These are phyloP conservation scores for Mucor mucedo DNA, from an alignment of 371 early-diverging fungal genomes.

Conservation along the genomic window DNA sequence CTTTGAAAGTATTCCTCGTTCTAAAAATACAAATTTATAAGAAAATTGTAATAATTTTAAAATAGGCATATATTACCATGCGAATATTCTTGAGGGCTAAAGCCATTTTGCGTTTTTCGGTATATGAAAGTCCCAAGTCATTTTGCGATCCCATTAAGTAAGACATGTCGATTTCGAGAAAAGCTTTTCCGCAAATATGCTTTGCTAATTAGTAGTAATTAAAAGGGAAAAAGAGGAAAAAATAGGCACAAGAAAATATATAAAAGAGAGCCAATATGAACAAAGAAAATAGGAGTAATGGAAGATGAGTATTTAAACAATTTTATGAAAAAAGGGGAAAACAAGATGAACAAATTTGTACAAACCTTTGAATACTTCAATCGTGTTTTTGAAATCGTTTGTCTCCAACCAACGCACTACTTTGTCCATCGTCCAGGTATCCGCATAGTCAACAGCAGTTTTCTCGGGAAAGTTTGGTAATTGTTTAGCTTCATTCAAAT, in stretches of 20 bases:
- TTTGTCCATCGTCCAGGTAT: constrained; percentile 29
- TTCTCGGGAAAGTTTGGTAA: constrained; percentile 1
- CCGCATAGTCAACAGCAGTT: constrained; percentile 7
- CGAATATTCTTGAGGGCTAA: constrained; percentile 33
- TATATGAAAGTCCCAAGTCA: constrained; percentile 25
- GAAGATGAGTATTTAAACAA: not conserved
- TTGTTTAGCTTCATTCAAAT: constrained; percentile 7
- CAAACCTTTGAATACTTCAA: constrained; percentile 33
- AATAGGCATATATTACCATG: constrained; percentile 20
- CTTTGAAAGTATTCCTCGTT: constrained; percentile 15
- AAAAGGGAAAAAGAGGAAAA: constrained; percentile 3
- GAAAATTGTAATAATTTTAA: not conserved
- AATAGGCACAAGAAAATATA: constrained; percentile 6
- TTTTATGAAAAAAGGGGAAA: not conserved
- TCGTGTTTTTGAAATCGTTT: constrained; percentile 25
- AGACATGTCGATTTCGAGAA: constrained; percentile 27
- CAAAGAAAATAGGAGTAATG: constrained; percentile 8
- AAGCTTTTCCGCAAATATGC: constrained; percentile 29
- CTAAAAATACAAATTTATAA: constrained; percentile 2
- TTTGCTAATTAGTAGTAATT: constrained; percentile 14
- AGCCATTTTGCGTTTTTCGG: constrained; percentile 36
- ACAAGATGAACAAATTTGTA: not conserved
- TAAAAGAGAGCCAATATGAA: constrained; percentile 6
- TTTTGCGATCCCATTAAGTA: constrained; percentile 22
- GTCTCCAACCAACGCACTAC: constrained; percentile 31